Conservation (phyloP, 2,329 filamentous ascomycete genomes). For the Graphilbum fragrans region DNA sequence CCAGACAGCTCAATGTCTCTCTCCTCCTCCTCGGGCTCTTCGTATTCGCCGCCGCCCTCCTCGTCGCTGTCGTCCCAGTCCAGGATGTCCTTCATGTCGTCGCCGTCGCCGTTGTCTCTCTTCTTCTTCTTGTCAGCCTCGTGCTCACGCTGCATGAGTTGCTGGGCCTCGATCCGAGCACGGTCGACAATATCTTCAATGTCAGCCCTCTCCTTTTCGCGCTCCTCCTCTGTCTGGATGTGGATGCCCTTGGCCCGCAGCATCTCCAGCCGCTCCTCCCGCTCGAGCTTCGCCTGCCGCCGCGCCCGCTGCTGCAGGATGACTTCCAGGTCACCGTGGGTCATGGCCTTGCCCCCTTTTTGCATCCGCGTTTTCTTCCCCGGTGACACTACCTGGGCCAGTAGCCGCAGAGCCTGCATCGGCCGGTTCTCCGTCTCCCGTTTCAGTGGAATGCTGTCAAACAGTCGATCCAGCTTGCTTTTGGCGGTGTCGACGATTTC, state of each 20-base stretch:
- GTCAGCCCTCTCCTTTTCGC: slow-evolving; percentile 67
- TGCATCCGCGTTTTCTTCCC: slow-evolving; percentile 20
- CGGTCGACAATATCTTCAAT: slow-evolving; percentile 83
- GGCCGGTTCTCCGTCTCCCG: slow-evolving; percentile 51
- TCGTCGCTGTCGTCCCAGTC: slow-evolving; percentile 22
- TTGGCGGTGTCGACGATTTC: slow-evolving; percentile 44
- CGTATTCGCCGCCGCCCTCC: slow-evolving; percentile 21
- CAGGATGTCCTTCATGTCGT: slow-evolving; percentile 23
- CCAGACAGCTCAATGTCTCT: slow-evolving; percentile 11
- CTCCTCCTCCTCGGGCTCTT: slow-evolving; percentile 27
- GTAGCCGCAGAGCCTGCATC: slow-evolving; percentile 55
- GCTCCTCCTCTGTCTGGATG: slow-evolving; percentile 77
- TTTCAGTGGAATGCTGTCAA: slow-evolving; percentile 54
- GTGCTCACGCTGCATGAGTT: slow-evolving; percentile 67
- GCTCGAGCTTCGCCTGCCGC: slow-evolving; percentile 66
- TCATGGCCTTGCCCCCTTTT: slow-evolving; percentile 18
- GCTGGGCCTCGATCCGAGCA: slow-evolving; percentile 67
- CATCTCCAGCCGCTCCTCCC: slow-evolving; percentile 63
- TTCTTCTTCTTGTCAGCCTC: slow-evolving; percentile 56
- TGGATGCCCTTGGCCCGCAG: slow-evolving; percentile 70
- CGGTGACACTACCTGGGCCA: slow-evolving; percentile 59
- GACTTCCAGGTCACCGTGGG: slow-evolving; percentile 42
- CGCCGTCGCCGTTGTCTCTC: slow-evolving; percentile 29
- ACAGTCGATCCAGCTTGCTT: slow-evolving; percentile 47
- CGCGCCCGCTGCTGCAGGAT: slow-evolving; percentile 55